A percentile compares a stretch with the other conserved stretches of the same genome.
Conservation (phyloP, 306 rosid species). For the Castanea mollissima region DNA sequence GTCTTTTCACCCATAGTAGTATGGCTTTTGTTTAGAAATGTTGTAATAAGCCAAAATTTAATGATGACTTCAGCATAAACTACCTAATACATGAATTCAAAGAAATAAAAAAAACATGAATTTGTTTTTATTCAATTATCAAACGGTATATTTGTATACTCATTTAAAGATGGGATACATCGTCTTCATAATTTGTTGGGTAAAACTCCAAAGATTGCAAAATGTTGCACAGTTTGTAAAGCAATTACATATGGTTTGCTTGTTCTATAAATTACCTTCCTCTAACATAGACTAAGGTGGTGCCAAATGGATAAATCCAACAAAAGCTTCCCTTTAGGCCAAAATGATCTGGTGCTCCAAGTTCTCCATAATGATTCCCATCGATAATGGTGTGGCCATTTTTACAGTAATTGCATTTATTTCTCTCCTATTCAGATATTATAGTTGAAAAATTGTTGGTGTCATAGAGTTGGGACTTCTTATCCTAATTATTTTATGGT, state of each 20-base stretch:
- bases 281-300: too few species aligned
- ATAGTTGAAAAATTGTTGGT: neutral
- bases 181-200: neutral
- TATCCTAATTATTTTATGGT: conserved; percentile 1
- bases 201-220: neutral
- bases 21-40: neutral
- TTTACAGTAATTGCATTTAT: neutral
- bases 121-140: neutral
- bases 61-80: neutral
- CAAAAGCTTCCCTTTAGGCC: too few species aligned
- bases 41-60: neutral
- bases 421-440: conserved; percentile 6
- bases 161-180: neutral
- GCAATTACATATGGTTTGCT: neutral
- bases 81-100: neutral
- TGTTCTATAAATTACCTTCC: neutral
- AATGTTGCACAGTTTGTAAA: neutral
- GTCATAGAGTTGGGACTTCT: neutral
- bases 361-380: neutral
- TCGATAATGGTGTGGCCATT: neutral
- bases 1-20: neutral
- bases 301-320: too few species aligned
- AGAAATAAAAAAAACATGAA: neutral
- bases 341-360: neutral
- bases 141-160: neutral